Evolutionary conservation across 2,329 filamentous ascomycete species (phyloP).

Genomic region (Fusarium fracticaudum): DNA sequence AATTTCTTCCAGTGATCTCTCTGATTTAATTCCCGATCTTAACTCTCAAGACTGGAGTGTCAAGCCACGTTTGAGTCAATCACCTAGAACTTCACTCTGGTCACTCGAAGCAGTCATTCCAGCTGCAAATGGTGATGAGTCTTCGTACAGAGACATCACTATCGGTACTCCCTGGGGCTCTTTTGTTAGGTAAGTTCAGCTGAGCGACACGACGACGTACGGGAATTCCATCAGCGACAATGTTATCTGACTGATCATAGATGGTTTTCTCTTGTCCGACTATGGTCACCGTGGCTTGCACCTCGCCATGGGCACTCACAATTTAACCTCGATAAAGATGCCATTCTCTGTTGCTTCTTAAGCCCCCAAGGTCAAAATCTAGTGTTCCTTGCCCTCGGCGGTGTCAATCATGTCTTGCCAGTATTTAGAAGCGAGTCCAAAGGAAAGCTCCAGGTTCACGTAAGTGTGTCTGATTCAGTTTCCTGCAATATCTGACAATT

Average conservation of each 20-base stretch:
- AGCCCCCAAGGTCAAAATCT: slow-evolving; percentile 76
- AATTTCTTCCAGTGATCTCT: slow-evolving; percentile 53
- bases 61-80: slow-evolving; percentile 68
- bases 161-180: slow-evolving; percentile 71
- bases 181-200: slow-evolving; percentile 59
- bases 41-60: slow-evolving; percentile 63
- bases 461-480: slow-evolving; percentile 44
- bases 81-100: slow-evolving; percentile 76
- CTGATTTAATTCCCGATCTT: slow-evolving; percentile 66
- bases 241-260: slow-evolving; percentile 48
- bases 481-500: slow-evolving; percentile 15
- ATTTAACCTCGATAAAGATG: slow-evolving; percentile 80
- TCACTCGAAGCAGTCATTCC: slow-evolving; percentile 67
- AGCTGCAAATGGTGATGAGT: slow-evolving; percentile 65
- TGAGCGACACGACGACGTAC: background rate
- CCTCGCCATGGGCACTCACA: slow-evolving; percentile 80
- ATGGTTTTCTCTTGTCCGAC: slow-evolving; percentile 84
- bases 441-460: slow-evolving; percentile 75
- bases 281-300: slow-evolving; percentile 86
- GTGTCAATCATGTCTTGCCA: slow-evolving; percentile 74
- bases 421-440: slow-evolving; percentile 71
- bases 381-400: slow-evolving; percentile 81
- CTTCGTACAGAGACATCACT: slow-evolving; percentile 63
- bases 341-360: slow-evolving; percentile 80
- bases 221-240: background rate